Percentiles rank a stretch among this genome's conserved stretches.
phyloP scores from a whole-genome alignment of 768 basidiomycete species.

The Mycena albidolilacea region DNA sequence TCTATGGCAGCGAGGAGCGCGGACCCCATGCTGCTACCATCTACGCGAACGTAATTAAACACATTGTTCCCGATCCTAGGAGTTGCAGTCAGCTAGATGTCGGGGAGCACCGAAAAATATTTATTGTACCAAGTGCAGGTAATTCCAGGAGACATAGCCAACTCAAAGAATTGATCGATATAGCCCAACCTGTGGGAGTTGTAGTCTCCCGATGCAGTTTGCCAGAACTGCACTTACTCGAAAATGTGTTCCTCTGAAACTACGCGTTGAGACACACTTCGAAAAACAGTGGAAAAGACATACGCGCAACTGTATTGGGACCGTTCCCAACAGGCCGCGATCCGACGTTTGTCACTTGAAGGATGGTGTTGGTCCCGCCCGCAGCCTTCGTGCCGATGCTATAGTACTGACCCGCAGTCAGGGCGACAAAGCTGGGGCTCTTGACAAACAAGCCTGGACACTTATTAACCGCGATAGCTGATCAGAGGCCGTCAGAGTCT shows the following conservation, averaged over 20 bases:
- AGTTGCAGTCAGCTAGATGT: too few species aligned
- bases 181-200: conserved; percentile 16
- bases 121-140: neutral
- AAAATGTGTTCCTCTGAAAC: conserved; percentile 24
- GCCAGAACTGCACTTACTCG: neutral
- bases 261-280: neutral
- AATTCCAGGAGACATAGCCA: neutral
- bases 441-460: neutral
- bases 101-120: neutral
- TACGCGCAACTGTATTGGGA: neutral
- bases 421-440: neutral
- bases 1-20: neutral
- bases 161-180: conserved; percentile 10
- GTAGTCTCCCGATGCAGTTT: neutral
- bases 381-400: neutral
- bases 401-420: conserved; percentile 3
- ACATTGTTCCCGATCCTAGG: conserved; percentile 13
- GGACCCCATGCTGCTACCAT: neutral
- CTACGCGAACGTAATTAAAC: neutral
- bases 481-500: neutral
- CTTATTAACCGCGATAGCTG: conserved; percentile 2
- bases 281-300: neutral
- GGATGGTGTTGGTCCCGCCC: neutral
- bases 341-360: neutral
- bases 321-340: conserved; percentile 11